Evolutionary conservation across 2,329 filamentous ascomycete genomes (phyloP), one percentile per base, ranked within the genome.

Genomic region (Colletotrichum sp.): DNA sequence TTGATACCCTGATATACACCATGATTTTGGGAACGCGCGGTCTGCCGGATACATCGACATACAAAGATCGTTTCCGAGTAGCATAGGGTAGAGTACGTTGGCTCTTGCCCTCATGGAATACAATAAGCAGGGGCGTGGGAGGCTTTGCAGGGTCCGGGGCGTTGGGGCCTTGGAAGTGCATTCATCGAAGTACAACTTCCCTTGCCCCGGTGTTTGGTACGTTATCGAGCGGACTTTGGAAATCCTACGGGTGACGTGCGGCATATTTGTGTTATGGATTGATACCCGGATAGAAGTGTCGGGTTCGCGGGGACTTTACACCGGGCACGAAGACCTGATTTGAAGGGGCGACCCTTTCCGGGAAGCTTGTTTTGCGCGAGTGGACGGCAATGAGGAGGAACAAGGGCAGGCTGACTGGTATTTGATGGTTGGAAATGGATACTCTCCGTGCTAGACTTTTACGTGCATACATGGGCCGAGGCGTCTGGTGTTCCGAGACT

Each of bases 1-100:
- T 75, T 77, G 68, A 78, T 78, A 77, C 77, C 77, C 77, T 72
- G 61, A 75, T 72, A 68, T 69, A 72, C 61, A 72, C 59, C 36
- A 59, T 52, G 28, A 39, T 66, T 72, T 36, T 70, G 60, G 66
- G 52, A 34, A 28, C 19, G 48, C 59, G 13, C 16, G 27, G 28
- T 65, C 57, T 57, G 64, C 64, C 36, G 64, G 72, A 39, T 44
- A 28, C 25, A 65, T 61, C 57, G 30, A 68, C 30, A 68, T 44
- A 36, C 22, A 65, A 34, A 48, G 27, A 71, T 66, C n/a, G 48
- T 22, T 25, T 55, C 22, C 36, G 55, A 36, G 30, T 32, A 72
- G 72, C 36, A 30, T 27, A 63, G 55, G 25, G 32, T 67, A 59
- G 27, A 48, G 55, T 22, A 64, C 16, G 32, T 22, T 57, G 28